These are phyloP conservation scores for Saccharomyces uvarum DNA, from an alignment of 1,139 yeast species.

Conservation along the genomic window DNA sequence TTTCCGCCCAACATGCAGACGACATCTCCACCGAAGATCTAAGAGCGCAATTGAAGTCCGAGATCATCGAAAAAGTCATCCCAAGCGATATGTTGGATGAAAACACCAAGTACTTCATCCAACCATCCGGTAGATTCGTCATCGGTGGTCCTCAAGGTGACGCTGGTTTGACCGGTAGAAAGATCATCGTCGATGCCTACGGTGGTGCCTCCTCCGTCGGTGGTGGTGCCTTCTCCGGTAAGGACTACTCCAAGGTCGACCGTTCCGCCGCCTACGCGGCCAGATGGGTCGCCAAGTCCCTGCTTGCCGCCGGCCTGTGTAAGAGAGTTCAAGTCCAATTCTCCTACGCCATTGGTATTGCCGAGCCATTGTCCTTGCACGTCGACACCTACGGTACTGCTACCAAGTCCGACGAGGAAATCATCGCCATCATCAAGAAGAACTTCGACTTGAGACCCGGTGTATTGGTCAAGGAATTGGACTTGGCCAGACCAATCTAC, in stretches of 20 bases:
- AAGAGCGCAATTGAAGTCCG: constrained; percentile 64
- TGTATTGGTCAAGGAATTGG: constrained; percentile 90
- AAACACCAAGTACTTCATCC: constrained; percentile 91
- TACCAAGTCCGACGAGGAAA: constrained; percentile 73
- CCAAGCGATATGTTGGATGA: constrained; percentile 84
- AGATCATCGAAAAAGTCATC: constrained; percentile 81
- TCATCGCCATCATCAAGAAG: constrained; percentile 78
- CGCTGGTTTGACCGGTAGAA: constrained; percentile 98
- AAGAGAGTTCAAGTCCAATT: constrained; percentile 94
- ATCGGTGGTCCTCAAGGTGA: constrained; percentile 99
- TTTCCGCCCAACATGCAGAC: constrained; percentile 95
- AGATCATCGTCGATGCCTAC: constrained; percentile 96
- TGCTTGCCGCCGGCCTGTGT: constrained; percentile 86
- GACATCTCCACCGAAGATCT: constrained; percentile 85
- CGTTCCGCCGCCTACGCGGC: constrained; percentile 99
- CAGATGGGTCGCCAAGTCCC: constrained; percentile 98
- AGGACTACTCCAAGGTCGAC: constrained; percentile 98
- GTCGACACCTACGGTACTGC: constrained; percentile 97
- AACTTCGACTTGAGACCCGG: constrained; percentile 98
- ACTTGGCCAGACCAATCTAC: constrained; percentile 96
- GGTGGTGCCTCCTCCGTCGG: constrained; percentile 99
- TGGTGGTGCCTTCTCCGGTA: constrained; percentile 99
- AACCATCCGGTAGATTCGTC: constrained; percentile 97
- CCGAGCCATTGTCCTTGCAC: constrained; percentile 93
- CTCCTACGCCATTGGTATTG: constrained; percentile 98